phyloP scores from a whole-genome alignment of 2,329 filamentous ascomycete species.

The Dactylellina sp. region DNA sequence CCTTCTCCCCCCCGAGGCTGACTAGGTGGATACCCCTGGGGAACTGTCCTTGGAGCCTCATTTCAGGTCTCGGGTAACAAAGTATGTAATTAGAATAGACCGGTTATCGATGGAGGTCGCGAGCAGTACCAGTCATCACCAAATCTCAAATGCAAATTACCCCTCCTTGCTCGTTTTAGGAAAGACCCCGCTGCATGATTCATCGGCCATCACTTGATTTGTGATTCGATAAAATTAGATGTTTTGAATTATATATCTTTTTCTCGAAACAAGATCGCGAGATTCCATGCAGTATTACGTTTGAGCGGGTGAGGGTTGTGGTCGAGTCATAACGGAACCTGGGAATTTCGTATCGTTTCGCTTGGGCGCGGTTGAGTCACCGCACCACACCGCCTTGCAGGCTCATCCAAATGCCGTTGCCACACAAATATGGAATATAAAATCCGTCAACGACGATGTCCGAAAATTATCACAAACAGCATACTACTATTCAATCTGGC shows the following conservation, averaged over 20 bases:
- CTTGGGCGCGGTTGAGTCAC: constrained; percentile 18
- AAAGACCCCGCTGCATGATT: background rate
- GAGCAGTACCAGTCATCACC: background rate
- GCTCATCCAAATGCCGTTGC: background rate
- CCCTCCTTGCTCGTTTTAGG: background rate
- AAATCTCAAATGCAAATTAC: background rate
- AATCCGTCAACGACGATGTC: background rate
- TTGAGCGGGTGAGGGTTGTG: background rate
- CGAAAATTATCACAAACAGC: background rate
- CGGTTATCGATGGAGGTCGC: background rate
- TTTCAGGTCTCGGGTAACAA: background rate
- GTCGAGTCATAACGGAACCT: constrained; percentile 8
- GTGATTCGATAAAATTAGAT: background rate
- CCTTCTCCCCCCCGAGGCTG: background rate
- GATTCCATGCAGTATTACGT: background rate
- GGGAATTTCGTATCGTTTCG: constrained; percentile 2
- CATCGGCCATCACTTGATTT: background rate
- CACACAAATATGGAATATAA: constrained; percentile 17
- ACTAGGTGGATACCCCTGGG: background rate
- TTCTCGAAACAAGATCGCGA: too few relatives aligned
- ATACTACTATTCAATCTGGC: too few relatives aligned
- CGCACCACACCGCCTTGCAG: background rate
- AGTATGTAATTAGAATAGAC: background rate
- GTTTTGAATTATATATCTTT: too few relatives aligned
- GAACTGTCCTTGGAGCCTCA: background rate